These are phyloP conservation scores for Tetrahymena elliotti DNA, from an alignment of 73 alveolate species.

Conservation along the genomic window DNA sequence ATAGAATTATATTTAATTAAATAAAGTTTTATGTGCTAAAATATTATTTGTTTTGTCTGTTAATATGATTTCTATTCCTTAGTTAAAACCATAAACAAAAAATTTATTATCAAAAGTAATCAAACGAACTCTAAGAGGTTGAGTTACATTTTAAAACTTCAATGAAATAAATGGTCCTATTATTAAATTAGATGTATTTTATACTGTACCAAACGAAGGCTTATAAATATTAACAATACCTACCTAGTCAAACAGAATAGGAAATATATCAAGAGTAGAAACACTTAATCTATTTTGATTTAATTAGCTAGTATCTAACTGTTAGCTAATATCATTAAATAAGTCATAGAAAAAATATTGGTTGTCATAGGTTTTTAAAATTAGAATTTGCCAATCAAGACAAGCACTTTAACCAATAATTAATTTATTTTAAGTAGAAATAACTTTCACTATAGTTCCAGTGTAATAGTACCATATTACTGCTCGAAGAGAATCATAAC, in stretches of 20 bases:
- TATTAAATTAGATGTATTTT: neutral
- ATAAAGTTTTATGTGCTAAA: neutral
- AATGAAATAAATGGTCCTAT: neutral
- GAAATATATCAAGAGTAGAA: neutral
- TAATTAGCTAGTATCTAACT: neutral
- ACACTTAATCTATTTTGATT: neutral
- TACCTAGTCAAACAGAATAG: neutral
- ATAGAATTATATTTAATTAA: neutral
- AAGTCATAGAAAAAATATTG: neutral
- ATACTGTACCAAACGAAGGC: neutral
- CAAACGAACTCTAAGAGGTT: neutral
- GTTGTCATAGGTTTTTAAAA: neutral
- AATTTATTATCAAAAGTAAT: neutral
- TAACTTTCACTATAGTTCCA: neutral
- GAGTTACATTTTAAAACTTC: neutral
- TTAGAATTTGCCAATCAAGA: neutral
- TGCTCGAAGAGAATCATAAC: neutral
- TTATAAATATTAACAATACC: neutral
- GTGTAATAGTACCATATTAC: neutral
- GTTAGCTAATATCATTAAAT: neutral
- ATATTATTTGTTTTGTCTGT: neutral
- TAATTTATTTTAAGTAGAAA: neutral
- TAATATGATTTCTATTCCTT: neutral
- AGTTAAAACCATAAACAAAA: neutral
- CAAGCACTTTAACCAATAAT: neutral